Evolutionary conservation across 2,329 filamentous ascomycete genomes (phyloP).

Genomic region (Aspergillus transmontanensis): DNA sequence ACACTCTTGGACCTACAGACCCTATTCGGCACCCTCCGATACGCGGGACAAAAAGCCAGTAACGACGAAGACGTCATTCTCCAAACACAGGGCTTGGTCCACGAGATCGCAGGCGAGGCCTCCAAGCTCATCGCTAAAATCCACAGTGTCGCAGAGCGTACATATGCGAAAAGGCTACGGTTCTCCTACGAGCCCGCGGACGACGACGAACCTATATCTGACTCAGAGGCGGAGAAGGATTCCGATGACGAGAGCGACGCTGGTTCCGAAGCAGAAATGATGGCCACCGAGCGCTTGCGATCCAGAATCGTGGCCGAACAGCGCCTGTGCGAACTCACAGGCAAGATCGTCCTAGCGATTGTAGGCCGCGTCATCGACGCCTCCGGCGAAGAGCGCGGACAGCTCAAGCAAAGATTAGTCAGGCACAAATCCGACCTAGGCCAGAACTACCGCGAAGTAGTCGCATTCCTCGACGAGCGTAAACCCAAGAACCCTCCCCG

Average conservation of each 20-base stretch:
- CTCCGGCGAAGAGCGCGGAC: slow-evolving; percentile 60
- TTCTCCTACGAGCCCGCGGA: slow-evolving; percentile 54
- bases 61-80: slow-evolving; percentile 51
- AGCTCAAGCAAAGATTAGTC: slow-evolving; percentile 70
- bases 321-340: slow-evolving; percentile 79
- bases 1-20: slow-evolving; percentile 80
- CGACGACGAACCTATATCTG: slow-evolving; percentile 72
- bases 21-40: slow-evolving; percentile 73
- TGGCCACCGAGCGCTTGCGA: slow-evolving; percentile 58
- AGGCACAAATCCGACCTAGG: slow-evolving; percentile 82
- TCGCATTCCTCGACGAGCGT: slow-evolving; percentile 75
- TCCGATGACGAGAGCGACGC: slow-evolving; percentile 43
- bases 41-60: slow-evolving; percentile 45
- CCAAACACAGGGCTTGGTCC: slow-evolving; percentile 64
- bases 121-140: slow-evolving; percentile 71
- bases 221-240: slow-evolving; percentile 63
- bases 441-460: slow-evolving; percentile 80
- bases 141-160: slow-evolving; percentile 75
- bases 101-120: slow-evolving; percentile 66
- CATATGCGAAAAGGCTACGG: slow-evolving; percentile 69
- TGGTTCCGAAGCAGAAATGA: slow-evolving; percentile 38
- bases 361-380: slow-evolving; percentile 73
- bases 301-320: slow-evolving; percentile 78
- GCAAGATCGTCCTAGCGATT: slow-evolving; percentile 80
- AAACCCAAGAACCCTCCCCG: slow-evolving; percentile 42